Conservation (phyloP, 176 grass and related monocot genomes). For the Metroxylon sagu region DNA sequence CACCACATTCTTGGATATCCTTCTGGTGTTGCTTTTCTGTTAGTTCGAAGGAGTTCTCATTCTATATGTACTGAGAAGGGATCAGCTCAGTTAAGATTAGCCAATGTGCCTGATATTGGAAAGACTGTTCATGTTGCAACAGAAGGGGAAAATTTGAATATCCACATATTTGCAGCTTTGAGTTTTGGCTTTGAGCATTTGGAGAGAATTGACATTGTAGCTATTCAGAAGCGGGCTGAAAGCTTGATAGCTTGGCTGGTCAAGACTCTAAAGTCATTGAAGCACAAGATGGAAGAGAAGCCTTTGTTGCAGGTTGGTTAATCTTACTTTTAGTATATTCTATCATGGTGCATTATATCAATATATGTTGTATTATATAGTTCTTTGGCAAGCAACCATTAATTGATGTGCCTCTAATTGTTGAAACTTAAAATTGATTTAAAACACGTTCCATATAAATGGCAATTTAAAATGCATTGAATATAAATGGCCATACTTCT, state of each 20-base stretch:
- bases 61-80: background rate
- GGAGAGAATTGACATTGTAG: background rate
- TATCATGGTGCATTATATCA: background rate
- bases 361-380: too few species aligned
- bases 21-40: background rate
- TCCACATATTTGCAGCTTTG: background rate
- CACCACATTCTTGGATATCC: background rate
- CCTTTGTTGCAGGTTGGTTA: background rate
- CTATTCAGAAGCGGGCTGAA: background rate
- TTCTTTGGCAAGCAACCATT: too few species aligned
- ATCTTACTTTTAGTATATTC: background rate
- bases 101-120: background rate
- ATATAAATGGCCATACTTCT: too few species aligned
- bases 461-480: too few species aligned
- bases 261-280: background rate
- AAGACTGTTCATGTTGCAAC: background rate
- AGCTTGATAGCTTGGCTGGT: constrained; percentile 1
- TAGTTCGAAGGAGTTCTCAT: constrained; percentile 1
- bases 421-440: too few species aligned
- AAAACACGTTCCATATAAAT: too few species aligned
- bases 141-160: background rate
- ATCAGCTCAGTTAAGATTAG: background rate
- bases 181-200: constrained; percentile 1
- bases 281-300: constrained; percentile 1
- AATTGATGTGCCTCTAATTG: too few species aligned